phyloP scores from a whole-genome alignment of 129 eudicot species.

The Scalesia atractyloides region DNA sequence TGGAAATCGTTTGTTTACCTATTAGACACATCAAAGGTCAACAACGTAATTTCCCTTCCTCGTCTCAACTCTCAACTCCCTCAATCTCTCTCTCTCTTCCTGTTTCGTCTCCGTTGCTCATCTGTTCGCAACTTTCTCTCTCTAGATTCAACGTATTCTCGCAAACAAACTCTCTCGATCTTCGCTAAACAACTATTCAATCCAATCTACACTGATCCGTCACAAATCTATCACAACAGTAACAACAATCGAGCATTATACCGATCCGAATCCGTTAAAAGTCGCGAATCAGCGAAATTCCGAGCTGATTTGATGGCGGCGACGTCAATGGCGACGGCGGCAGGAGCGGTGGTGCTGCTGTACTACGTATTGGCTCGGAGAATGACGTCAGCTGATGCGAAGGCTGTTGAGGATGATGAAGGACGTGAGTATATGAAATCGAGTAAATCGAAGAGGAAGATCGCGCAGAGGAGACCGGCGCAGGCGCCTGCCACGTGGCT shows the following conservation, averaged over 20 bases:
- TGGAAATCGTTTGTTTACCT: conserved; percentile 2
- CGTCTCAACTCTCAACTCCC: background rate
- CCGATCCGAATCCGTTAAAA: background rate
- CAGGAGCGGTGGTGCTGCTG: conserved; percentile 74
- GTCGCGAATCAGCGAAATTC: conserved; percentile 22
- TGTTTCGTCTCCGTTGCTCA: conserved; percentile 26
- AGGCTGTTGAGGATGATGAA: conserved; percentile 39
- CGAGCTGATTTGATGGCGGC: conserved; percentile 68
- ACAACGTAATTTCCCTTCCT: conserved; percentile 24
- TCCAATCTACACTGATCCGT: conserved; percentile 18
- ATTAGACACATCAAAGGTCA: conserved; percentile 24
- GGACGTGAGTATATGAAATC: conserved; percentile 55
- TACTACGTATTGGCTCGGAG: conserved; percentile 70
- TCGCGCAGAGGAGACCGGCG: conserved; percentile 80
- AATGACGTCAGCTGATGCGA: conserved; percentile 36
- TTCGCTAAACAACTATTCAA: background rate
- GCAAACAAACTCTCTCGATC: conserved; percentile 21
- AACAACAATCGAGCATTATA: background rate
- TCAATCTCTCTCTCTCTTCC: background rate
- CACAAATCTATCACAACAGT: conserved; percentile 11
- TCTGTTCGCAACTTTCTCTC: conserved; percentile 32
- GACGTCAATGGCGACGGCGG: conserved; percentile 92
- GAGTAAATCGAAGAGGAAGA: conserved; percentile 69
- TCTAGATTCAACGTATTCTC: conserved; percentile 28
- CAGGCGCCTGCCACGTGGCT: conserved; percentile 99